Conservation (phyloP, 2,329 filamentous ascomycete species). For the Colletotrichum phormii region DNA sequence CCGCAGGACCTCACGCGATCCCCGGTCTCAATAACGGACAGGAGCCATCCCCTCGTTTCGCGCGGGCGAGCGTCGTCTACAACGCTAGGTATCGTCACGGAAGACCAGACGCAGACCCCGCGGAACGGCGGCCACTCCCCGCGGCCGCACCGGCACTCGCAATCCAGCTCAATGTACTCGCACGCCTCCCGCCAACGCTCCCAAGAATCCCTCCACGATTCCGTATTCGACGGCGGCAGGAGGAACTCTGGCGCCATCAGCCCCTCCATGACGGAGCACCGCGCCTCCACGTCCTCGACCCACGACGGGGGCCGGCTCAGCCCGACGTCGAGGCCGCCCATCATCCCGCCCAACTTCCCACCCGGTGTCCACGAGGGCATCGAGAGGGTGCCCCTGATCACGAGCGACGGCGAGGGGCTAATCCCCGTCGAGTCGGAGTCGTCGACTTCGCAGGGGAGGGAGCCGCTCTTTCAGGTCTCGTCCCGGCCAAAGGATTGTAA, state of each 20-base stretch:
- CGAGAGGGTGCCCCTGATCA: conserved; percentile 11
- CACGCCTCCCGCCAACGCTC: conserved; percentile 45
- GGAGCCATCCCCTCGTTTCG: neutral
- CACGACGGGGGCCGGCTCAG: conserved; percentile 25
- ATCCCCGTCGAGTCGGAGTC: conserved; percentile 50
- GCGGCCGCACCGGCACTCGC: conserved; percentile 23
- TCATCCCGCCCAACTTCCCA: conserved; percentile 29
- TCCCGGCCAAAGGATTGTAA: conserved; percentile 49
- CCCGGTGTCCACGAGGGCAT: conserved; percentile 31
- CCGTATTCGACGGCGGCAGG: conserved; percentile 47
- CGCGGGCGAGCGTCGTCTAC: conserved; percentile 5
- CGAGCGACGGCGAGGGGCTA: conserved; percentile 45
- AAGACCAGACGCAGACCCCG: conserved; percentile 18
- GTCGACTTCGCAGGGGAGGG: conserved; percentile 15
- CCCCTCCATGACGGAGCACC: conserved; percentile 37
- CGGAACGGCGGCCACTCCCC: neutral
- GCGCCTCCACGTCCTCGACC: conserved; percentile 35
- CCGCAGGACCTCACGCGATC: conserved; percentile 16
- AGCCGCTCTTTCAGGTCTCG: conserved; percentile 33
- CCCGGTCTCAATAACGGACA: neutral
- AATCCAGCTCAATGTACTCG: conserved; percentile 34
- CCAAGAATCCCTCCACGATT: conserved; percentile 50
- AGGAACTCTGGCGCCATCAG: conserved; percentile 42
- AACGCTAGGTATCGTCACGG: conserved; percentile 9
- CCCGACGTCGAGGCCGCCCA: neutral